A percentile compares a stretch with the other conserved stretches of the same genome.
Evolutionary conservation across 169 alveolate species (phyloP).

Genomic region (Plasmodium ovale): DNA sequence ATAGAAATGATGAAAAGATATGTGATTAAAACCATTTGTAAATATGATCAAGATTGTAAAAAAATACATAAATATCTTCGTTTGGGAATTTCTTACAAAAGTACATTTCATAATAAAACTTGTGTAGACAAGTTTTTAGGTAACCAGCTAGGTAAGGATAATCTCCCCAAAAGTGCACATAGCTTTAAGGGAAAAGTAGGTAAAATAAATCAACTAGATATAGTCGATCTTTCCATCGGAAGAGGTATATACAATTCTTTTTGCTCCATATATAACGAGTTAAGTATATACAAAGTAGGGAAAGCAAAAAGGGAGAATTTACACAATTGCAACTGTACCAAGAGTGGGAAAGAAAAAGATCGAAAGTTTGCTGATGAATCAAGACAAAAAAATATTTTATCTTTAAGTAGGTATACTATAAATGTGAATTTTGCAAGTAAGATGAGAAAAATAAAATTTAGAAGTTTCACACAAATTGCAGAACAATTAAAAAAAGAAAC

Average conservation of each 20-base stretch:
- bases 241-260: too few species aligned
- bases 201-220: too few species aligned
- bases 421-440: neutral
- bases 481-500: slow-evolving; percentile 24
- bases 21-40: slow-evolving; percentile 28
- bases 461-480: slow-evolving; percentile 38
- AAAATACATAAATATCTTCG: slow-evolving; percentile 15
- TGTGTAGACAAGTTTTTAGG: slow-evolving; percentile 19
- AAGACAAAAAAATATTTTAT: neutral
- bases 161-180: too few species aligned
- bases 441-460: slow-evolving; percentile 26
- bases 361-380: neutral
- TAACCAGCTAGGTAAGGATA: neutral
- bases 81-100: slow-evolving; percentile 20
- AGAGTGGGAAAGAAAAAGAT: neutral
- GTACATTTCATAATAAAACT: slow-evolving; percentile 9
- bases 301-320: too few species aligned
- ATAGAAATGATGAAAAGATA: slow-evolving; percentile 51
- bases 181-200: neutral
- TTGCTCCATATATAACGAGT: too few species aligned
- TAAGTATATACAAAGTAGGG: too few species aligned
- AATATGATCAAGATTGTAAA: slow-evolving; percentile 32
- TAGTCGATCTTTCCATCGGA: too few species aligned
- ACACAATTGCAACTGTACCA: too few species aligned
- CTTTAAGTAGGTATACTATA: neutral